Conservation (phyloP, 768 basidiomycete genomes). For the Pholiota microspora region DNA sequence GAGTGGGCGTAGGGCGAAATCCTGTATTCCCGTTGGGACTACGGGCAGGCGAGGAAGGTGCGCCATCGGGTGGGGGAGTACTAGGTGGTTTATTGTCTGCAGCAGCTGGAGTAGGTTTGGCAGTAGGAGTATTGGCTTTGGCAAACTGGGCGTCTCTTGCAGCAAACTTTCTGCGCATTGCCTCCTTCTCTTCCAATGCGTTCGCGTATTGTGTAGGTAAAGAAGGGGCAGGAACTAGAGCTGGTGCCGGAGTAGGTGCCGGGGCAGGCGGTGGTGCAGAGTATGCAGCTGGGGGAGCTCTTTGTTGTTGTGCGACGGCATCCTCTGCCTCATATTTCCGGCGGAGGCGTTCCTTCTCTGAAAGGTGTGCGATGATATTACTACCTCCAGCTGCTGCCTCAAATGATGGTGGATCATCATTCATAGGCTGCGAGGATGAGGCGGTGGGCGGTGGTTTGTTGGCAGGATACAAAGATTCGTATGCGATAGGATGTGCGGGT, state of each 20-base stretch:
- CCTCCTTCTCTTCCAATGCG: constrained; percentile 52
- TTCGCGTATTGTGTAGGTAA: constrained; percentile 25
- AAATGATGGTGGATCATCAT: constrained; percentile 52
- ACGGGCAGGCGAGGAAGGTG: constrained; percentile 20
- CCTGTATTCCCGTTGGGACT: constrained; percentile 15
- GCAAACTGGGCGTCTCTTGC: constrained; percentile 41
- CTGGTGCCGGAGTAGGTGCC: constrained; percentile 17
- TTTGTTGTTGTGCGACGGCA: constrained; percentile 40
- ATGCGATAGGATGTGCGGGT: constrained; percentile 45
- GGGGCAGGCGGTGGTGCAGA: constrained; percentile 21
- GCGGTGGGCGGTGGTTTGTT: constrained; percentile 17
- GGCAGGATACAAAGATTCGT: constrained; percentile 58
- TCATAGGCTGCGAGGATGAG: constrained; percentile 27
- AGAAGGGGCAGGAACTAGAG: constrained; percentile 13
- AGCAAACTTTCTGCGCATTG: constrained; percentile 52
- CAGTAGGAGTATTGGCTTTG: constrained; percentile 15
- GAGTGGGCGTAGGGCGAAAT: constrained; percentile 33
- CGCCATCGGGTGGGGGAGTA: constrained; percentile 14
- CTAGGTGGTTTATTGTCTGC: constrained; percentile 13
- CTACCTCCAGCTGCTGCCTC: constrained; percentile 37
- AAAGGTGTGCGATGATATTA: constrained; percentile 35
- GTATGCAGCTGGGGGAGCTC: constrained; percentile 2
- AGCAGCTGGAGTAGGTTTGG: constrained; percentile 17
- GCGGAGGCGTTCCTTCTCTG: constrained; percentile 72
- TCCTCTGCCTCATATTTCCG: constrained; percentile 67